These are phyloP conservation scores for Pezicula rhizophila DNA, from an alignment of 2,329 filamentous ascomycete genomes.

Conservation along the genomic window DNA sequence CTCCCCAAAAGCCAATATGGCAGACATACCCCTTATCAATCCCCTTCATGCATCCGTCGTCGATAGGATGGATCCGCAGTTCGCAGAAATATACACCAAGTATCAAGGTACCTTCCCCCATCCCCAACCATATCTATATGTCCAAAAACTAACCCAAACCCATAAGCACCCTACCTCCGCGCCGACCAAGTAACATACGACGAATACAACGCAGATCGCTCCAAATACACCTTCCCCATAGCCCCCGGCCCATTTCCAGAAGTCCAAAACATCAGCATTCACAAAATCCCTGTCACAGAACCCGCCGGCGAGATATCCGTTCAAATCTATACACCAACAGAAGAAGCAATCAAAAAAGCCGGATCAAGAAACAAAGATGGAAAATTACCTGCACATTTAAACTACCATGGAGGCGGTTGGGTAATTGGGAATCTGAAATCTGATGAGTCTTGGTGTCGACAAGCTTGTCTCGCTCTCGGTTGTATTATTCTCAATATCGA, in stretches of 20 bases:
- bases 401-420: conserved; percentile 18
- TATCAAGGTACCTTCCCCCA: not conserved
- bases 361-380: conserved; percentile 7
- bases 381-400: conserved; percentile 14
- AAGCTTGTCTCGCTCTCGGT: conserved; percentile 12
- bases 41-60: conserved; percentile 4
- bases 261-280: conserved; percentile 9
- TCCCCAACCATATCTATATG: no score
- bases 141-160: no score
- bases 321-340: conserved; percentile 12
- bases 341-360: conserved; percentile 9
- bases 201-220: conserved; percentile 16
- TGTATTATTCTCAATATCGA: conserved; percentile 33
- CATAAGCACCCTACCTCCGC: conserved; percentile 11
- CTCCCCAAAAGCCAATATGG: not conserved
- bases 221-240: conserved; percentile 17
- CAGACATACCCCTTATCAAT: no score
- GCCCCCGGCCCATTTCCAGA: conserved; percentile 10
- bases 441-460: conserved; percentile 17
- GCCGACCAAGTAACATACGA: conserved; percentile 19
- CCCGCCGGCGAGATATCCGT: conserved; percentile 14
- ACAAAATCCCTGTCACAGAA: conserved; percentile 9
- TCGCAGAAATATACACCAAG: conserved; percentile 1
- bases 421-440: conserved; percentile 14
- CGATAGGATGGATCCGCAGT: not conserved